phyloP scores from a whole-genome alignment of 2,329 filamentous ascomycete species.

The Botryosphaeria dothidea region DNA sequence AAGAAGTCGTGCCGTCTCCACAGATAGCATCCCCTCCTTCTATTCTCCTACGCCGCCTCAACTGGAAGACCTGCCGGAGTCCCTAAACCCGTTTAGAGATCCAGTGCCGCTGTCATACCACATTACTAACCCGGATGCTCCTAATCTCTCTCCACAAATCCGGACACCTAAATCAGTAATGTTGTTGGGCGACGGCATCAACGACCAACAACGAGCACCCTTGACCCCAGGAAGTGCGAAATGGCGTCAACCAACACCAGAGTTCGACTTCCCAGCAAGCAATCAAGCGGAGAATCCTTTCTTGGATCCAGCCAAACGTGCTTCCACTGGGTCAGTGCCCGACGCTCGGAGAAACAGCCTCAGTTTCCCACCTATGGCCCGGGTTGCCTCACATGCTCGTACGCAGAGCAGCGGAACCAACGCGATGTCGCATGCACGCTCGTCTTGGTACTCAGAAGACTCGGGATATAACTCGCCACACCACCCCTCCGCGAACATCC shows the following conservation, averaged over 20 bases:
- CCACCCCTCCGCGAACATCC: slow-evolving; percentile 5
- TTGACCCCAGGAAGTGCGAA: background rate
- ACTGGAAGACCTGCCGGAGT: background rate
- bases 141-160: background rate
- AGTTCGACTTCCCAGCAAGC: background rate
- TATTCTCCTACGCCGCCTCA: slow-evolving; percentile 9
- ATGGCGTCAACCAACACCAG: slow-evolving; percentile 5
- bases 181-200: background rate
- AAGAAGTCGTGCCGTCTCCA: slow-evolving; percentile 3
- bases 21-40: slow-evolving; percentile 11
- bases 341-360: background rate
- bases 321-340: background rate
- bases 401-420: background rate
- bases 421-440: background rate
- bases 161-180: background rate
- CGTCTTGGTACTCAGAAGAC: slow-evolving; percentile 2
- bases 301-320: background rate
- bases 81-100: slow-evolving; percentile 13
- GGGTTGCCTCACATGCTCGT: background rate
- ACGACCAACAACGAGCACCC: background rate
- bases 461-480: slow-evolving; percentile 12
- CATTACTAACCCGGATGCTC: slow-evolving; percentile 11
- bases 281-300: background rate
- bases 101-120: background rate
- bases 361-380: background rate